Conservation (phyloP, 768 basidiomycete genomes). For the Dictyophora rubrovolvata region DNA sequence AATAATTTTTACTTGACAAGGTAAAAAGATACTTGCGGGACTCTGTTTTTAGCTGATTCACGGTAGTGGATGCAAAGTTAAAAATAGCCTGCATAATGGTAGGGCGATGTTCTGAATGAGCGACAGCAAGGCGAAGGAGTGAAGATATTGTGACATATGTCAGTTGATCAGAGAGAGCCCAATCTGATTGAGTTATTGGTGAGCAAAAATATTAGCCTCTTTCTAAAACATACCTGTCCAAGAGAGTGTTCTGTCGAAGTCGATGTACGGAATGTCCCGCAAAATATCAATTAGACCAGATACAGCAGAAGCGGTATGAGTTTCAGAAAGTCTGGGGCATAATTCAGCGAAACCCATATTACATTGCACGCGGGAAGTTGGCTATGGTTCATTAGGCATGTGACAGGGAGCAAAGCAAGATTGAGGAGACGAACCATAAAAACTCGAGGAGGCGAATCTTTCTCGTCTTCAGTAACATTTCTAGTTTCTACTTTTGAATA, state of each 20-base stretch:
- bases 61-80: conserved; percentile 45
- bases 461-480: conserved; percentile 12
- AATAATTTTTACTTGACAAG: not conserved
- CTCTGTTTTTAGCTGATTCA: conserved; percentile 43
- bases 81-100: conserved; percentile 50
- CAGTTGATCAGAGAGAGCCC: conserved; percentile 80
- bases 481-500: conserved; percentile 47
- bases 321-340: conserved; percentile 50
- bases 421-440: conserved; percentile 45
- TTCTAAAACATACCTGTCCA: conserved; percentile 55
- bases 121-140: conserved; percentile 53
- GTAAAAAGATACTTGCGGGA: conserved; percentile 34
- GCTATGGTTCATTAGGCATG: conserved; percentile 27
- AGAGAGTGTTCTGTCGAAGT: conserved; percentile 68
- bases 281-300: conserved; percentile 58
- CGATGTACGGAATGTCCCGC: conserved; percentile 59
- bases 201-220: not conserved
- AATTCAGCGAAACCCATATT: conserved; percentile 80
- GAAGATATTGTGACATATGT: conserved; percentile 72
- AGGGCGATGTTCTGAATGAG: conserved; percentile 38
- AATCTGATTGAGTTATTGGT: conserved; percentile 37
- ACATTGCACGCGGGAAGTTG: conserved; percentile 63
- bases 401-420: not conserved
- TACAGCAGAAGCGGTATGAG: conserved; percentile 42
- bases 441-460: conserved; percentile 26